A percentile compares a stretch with the other conserved stretches of the same genome.
Evolutionary conservation across 2,329 filamentous ascomycete genomes (phyloP).

Genomic region (Berkeleyomyces rouxiae): DNA sequence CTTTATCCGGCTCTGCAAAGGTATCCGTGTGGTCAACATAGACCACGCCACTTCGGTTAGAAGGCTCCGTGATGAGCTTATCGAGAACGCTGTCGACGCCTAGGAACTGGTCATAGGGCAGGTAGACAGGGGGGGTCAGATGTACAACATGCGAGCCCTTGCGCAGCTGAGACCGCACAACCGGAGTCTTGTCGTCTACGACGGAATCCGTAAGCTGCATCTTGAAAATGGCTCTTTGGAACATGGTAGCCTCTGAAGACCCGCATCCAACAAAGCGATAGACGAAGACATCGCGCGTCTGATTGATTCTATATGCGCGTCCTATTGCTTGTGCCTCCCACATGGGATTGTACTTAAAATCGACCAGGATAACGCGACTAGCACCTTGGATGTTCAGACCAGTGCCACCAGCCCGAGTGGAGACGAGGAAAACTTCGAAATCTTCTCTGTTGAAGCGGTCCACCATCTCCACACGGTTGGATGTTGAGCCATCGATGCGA

Average conservation of each 20-base stretch:
- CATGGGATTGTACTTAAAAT: conserved; percentile 65
- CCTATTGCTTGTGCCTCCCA: conserved; percentile 78
- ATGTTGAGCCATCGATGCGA: conserved; percentile 53
- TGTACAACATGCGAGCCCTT: conserved; percentile 14
- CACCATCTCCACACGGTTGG: conserved; percentile 42
- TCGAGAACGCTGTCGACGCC: conserved; percentile 19
- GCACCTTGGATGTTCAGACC: conserved; percentile 74
- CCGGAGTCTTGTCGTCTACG: conserved; percentile 65
- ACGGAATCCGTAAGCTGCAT: conserved; percentile 61
- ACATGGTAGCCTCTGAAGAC: conserved; percentile 60
- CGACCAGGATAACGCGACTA: conserved; percentile 74
- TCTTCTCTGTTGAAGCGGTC: conserved; percentile 50
- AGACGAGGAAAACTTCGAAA: conserved; percentile 57
- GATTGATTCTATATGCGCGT: conserved; percentile 70
- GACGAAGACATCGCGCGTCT: conserved; percentile 64
- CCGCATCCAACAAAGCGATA: conserved; percentile 68
- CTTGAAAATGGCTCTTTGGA: conserved; percentile 68
- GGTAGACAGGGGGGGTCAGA: background rate
- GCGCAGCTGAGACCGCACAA: conserved; percentile 45
- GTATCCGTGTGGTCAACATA: conserved; percentile 11
- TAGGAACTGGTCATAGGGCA: conserved; percentile 6
- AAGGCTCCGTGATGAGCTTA: conserved; percentile 27
- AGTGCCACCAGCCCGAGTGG: conserved; percentile 64
- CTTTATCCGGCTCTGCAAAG: conserved; percentile 9
- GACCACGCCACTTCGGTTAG: background rate